phyloP scores from a whole-genome alignment of 2,329 filamentous ascomycete genomes.

The Ophiostoma ulmi region DNA sequence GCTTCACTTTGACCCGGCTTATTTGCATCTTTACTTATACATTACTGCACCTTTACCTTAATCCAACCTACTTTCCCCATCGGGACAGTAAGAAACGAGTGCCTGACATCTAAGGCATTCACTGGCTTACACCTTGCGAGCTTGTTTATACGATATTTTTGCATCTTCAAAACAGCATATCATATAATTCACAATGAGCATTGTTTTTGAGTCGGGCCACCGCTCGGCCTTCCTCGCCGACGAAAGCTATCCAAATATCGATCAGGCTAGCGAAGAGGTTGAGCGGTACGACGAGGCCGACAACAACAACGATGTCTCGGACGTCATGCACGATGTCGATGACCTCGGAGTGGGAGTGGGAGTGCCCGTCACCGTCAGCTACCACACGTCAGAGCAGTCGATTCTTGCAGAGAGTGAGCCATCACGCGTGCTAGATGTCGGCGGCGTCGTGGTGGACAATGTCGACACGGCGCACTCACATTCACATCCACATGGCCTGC shows the following conservation, averaged over 20 bases:
- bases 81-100: background rate
- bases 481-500: background rate
- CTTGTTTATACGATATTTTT: background rate
- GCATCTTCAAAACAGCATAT: background rate
- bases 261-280: slow-evolving; percentile 27
- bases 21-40: background rate
- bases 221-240: slow-evolving; percentile 25
- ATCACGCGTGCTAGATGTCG: slow-evolving; percentile 19
- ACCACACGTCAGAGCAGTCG: slow-evolving; percentile 24
- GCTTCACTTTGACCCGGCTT: background rate
- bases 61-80: background rate
- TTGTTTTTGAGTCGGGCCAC: slow-evolving; percentile 28
- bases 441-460: background rate
- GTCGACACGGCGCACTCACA: background rate
- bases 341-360: slow-evolving; percentile 17
- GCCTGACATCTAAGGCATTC: background rate
- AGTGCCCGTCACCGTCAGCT: slow-evolving; percentile 27
- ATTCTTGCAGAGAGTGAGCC: slow-evolving; percentile 27
- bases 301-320: slow-evolving; percentile 18
- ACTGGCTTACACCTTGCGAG: too few relatives aligned
- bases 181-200: slow-evolving; percentile 26
- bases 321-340: slow-evolving; percentile 24
- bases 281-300: slow-evolving; percentile 25
- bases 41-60: background rate
- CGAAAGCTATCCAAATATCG: slow-evolving; percentile 29